Evolutionary conservation across 305 asterid genomes (phyloP), one percentile per base, ranked within the genome.

Genomic region (Rubia balearica): DNA sequence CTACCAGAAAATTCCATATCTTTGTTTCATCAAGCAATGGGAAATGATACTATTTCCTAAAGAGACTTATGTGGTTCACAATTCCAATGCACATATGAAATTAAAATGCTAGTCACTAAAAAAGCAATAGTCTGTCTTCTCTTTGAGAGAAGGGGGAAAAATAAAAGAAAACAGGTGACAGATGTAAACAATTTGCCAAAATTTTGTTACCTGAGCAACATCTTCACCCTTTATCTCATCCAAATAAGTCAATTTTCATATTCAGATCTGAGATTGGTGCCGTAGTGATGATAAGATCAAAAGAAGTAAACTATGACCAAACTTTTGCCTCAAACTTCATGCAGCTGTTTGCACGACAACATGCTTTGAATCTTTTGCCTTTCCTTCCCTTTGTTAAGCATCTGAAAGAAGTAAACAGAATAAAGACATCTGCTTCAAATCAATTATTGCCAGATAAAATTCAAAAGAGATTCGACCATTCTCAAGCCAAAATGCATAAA

Each of bases 271-370:
- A 81, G 62, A 83, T 78, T 42, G 85, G 87, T 56, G 85, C 80
- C 40, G 87, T 83, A n/a, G 87, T 83, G 48, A 83, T 78, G 40
- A 83, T 78, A 46, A 80, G 75, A 71, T 83, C 87, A 78, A 83
- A 83, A 30, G 33, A 30, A 30, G 33, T 30, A 30, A 30, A 14
- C 17, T 46, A 17, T 48, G n/a, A 45, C 51, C 51, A 45, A 45
- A 45, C 16, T 45, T 45, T 10, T 7, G 51, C 8, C 51, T 45
- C 16, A 19, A 6, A n/a, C 59, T 53, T 53, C 59, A 16, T 9
- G 62, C 62, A 57, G 62, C 62, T 21, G 62, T 57, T 57, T 36
- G 62, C 62, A 57, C 62, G 36, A 30, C 62, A 19, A 57, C 36
- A 8, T 27, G 62, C 62, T 57, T 57, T 22, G 62, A 57, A 21